phyloP scores from a whole-genome alignment of 192 early-diverging fungal species.

The Podila epicladia region DNA sequence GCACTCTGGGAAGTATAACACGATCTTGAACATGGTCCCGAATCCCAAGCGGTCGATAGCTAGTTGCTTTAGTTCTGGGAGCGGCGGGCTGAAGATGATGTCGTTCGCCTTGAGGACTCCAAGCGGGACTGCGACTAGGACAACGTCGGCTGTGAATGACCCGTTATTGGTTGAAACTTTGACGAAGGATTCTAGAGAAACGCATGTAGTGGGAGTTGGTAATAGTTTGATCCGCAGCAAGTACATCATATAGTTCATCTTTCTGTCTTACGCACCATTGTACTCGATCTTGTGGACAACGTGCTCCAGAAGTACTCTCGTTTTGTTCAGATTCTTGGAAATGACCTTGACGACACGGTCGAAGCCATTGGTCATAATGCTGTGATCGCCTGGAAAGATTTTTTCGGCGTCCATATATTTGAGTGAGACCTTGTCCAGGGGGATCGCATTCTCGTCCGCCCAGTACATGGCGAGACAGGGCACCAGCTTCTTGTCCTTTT shows the following conservation, averaged over 20 bases:
- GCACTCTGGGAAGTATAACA: constrained; percentile 36
- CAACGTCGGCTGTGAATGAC: constrained; percentile 26
- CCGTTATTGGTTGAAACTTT: constrained; percentile 29
- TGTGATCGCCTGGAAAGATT: constrained; percentile 43
- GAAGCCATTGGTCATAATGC: constrained; percentile 36
- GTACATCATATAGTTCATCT: neutral
- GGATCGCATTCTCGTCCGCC: constrained; percentile 48
- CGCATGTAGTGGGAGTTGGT: neutral
- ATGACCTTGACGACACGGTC: constrained; percentile 43
- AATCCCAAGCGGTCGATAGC: constrained; percentile 48
- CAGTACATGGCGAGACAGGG: constrained; percentile 22
- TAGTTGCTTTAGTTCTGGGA: constrained; percentile 36
- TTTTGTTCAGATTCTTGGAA: constrained; percentile 6
- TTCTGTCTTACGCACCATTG: constrained; percentile 18
- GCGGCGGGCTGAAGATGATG: constrained; percentile 36
- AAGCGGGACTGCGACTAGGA: constrained; percentile 53
- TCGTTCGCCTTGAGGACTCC: constrained; percentile 52
- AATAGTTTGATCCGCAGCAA: neutral
- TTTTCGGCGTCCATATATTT: constrained; percentile 52
- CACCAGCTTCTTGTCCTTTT: constrained; percentile 4
- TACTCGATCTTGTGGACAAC: constrained; percentile 46
- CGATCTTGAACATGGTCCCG: constrained; percentile 56
- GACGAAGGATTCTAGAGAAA: constrained; percentile 22
- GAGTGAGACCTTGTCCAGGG: constrained; percentile 25
- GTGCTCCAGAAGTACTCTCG: constrained; percentile 23